A percentile compares a stretch with the other conserved stretches of the same genome.
These are phyloP conservation scores for Aureobasidium sp. DNA, from an alignment of 2,329 filamentous ascomycete species.

Conservation along the genomic window DNA sequence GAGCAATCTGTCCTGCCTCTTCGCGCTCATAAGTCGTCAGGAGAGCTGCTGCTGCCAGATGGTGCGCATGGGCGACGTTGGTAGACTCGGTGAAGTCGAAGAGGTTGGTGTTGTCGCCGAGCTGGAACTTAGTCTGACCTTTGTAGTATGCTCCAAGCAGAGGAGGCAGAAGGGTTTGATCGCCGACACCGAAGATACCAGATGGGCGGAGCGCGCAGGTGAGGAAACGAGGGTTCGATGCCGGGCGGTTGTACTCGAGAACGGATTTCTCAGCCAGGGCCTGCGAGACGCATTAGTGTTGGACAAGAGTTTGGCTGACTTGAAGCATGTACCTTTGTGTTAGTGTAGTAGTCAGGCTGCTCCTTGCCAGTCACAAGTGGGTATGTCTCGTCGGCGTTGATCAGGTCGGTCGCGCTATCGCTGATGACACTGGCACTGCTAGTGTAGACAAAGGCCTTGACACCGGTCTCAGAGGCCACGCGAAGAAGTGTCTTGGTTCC, in stretches of 20 bases:
- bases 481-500: constrained; percentile 44
- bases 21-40: constrained; percentile 36
- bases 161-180: constrained; percentile 40
- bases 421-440: constrained; percentile 45
- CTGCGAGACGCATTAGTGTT: constrained; percentile 20
- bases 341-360: constrained; percentile 46
- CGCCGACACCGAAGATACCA: constrained; percentile 45
- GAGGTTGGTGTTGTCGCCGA: constrained; percentile 46
- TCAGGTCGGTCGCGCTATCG: constrained; percentile 37
- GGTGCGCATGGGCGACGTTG: constrained; percentile 46
- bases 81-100: constrained; percentile 49
- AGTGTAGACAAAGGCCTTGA: constrained; percentile 49
- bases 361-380: constrained; percentile 38
- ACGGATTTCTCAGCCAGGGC: constrained; percentile 42
- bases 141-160: constrained; percentile 39
- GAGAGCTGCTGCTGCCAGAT: constrained; percentile 44
- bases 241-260: constrained; percentile 41
- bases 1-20: constrained; percentile 26
- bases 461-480: constrained; percentile 40
- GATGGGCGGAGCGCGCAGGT: constrained; percentile 45
- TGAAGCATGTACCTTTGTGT: constrained; percentile 35
- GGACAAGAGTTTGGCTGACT: not conserved
- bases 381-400: constrained; percentile 45
- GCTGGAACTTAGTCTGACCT: constrained; percentile 44
- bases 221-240: constrained; percentile 36